Base-by-base conservation (phyloP, 805 yeast species). In the Metschnikowia hibisci region DNA sequence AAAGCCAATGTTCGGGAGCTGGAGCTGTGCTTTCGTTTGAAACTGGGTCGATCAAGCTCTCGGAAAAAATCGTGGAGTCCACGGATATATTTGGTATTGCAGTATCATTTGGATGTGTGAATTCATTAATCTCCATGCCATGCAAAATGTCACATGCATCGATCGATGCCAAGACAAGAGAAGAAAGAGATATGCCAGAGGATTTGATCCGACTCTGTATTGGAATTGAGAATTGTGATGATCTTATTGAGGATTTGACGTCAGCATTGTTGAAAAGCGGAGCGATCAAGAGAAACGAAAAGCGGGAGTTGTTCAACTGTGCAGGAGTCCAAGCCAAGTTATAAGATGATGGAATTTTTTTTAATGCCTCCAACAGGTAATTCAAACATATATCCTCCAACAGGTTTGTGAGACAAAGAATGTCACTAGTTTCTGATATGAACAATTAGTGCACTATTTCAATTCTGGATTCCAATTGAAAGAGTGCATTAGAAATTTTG, bases 131-230 rank as follows among this genome's bases (percentile, higher is more conserved):
- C 45, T 87, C 96, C 31, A 78, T 90, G 82, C 98, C 98, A 12
- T 87, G 97, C 64, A 78, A 79, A 63, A 90, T 90, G 97, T 87
- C 96, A 6, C 98, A 90, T 60, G 97, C 97, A n/a, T 84, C 96
- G 3, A 90, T 90, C 49, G 96, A 89, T 54, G 84, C 89, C 20
- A 80, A 86, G 58, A 82, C 87, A 3, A 80, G 97, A 63, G 82
- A 81, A 38, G 95, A 85, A 62, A 80, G 98, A 62, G 88, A 82
- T 34, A 81, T 90, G 67, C 96, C 96, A 2, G 97, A 90, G 64
- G 97, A 91, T 61, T 73, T 90, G 58, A 81, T 90, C 54, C 76
- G 98, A 57, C 74, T 90, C 43, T 90, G 96, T 61, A 82, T 90
- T 40, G 98, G 98, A 46, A 90, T 90, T 48, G 98, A 90, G 61